Evolutionary conservation across 352 stramenopile species (phyloP), one percentile per base, ranked within the genome.

Genomic region (Phytophthora ramorum): DNA sequence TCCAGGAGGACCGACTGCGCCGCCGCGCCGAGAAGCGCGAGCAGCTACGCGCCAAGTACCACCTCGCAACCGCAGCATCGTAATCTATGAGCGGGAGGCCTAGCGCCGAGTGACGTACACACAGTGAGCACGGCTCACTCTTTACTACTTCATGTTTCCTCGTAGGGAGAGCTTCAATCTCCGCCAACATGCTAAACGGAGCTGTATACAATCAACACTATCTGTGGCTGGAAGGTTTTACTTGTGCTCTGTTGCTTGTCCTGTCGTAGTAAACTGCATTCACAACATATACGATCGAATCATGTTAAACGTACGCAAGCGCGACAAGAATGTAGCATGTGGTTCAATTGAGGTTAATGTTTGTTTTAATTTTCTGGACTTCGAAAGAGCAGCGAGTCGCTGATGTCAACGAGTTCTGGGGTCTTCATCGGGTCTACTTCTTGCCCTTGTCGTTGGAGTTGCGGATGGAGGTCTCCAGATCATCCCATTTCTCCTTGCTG

Each of bases 11-110:
- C 24, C 81, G 81, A 3, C 51, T 91, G 48, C 76, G 72, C 16
- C 83, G 78, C 45, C 79, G 82, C 5, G 81, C 79, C 4, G 76
- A 84, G 66, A 81, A 82, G 56, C 79, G 84, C 45, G 84, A 91
- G 65, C 66, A 81, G 58, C 61, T 92, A 63, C 84, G 84, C 46
- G 72, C 75, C 61, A 92, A 92, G 73, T 92, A 92, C 69, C 72
- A 90, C 38, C 63, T 91, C 40, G 59, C 78, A 41, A 71, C 72
- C 14, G 69, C 74, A 32, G 68, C 71, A 10, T 71, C 66, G 59
- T 78, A 66, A 67, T 24, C 53, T 64, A 59, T 64, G 52, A 69
- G 45, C 32, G 40, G 22, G 47, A 24, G 51, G 44, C 40, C 46
- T 14, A 58, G 9, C 20, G 20, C 28, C 24, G 12, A 56, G 24